Percentiles rank a stretch among this genome's conserved stretches.
Conservation (phyloP, 257 asterid genomes). For the Eustoma russellianum region DNA sequence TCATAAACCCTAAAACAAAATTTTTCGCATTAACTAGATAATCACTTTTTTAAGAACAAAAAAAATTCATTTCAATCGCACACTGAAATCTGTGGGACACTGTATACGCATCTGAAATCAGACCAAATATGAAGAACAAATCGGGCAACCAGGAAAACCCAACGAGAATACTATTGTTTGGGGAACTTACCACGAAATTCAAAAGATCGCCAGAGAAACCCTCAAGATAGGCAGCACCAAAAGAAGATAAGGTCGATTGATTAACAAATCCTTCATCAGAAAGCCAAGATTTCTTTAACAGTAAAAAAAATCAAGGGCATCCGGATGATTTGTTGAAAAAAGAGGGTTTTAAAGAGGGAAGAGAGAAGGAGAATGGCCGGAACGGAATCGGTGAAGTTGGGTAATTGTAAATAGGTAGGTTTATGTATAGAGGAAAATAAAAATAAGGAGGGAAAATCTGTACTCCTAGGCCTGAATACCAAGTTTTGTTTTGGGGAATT, state of each 20-base stretch:
- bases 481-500: constrained; percentile 3
- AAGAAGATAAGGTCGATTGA: too few relatives aligned
- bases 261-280: too few relatives aligned
- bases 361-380: constrained; percentile 4
- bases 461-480: neutral
- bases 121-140: too few relatives aligned
- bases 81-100: neutral
- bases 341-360: constrained; percentile 18
- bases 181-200: neutral
- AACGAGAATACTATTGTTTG: too few relatives aligned
- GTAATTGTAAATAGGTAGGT: neutral
- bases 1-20: constrained; percentile 2
- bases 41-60: neutral
- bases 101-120: neutral
- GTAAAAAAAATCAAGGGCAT: neutral
- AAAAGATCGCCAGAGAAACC: neutral
- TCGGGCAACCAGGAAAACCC: too few relatives aligned
- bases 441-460: neutral
- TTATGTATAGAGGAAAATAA: neutral
- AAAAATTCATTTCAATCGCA: neutral
- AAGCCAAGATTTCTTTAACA: too few relatives aligned
- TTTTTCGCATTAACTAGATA: neutral
- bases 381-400: constrained; percentile 1
- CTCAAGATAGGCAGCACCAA: neutral
- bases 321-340: constrained; percentile 2